phyloP scores from a whole-genome alignment of 345 rosid genomes.

The Brassica nigra region DNA sequence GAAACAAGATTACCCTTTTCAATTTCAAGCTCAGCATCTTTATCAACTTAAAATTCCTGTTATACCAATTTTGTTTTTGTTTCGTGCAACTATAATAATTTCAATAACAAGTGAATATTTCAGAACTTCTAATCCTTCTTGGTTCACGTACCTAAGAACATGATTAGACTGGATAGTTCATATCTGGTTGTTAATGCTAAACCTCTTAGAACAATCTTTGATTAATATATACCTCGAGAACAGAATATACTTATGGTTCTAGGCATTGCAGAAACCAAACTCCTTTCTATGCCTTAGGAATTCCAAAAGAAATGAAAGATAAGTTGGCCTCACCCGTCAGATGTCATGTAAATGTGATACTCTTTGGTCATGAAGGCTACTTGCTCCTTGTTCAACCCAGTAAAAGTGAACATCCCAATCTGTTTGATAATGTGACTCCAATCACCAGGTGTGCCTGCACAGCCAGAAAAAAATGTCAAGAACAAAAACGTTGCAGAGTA shows the following conservation, averaged over 20 bases:
- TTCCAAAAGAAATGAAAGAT: background rate
- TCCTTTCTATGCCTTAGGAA: background rate
- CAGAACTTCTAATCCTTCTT: background rate
- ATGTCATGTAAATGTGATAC: conserved; percentile 72
- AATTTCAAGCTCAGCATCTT: background rate
- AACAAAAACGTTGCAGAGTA: background rate
- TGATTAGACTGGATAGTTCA: background rate
- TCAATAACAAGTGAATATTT: background rate
- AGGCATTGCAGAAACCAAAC: background rate
- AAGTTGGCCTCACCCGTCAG: conserved; percentile 58
- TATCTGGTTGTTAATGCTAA: background rate
- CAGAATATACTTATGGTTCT: background rate
- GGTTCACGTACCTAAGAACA: background rate
- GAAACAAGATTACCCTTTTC: conserved; percentile 1
- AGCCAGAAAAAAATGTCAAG: conserved; percentile 4
- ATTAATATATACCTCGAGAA: background rate
- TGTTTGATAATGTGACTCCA: conserved; percentile 83
- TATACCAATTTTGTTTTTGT: background rate
- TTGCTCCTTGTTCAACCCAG: conserved; percentile 69
- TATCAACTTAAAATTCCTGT: background rate
- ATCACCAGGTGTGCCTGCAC: conserved; percentile 77
- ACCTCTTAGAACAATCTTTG: background rate
- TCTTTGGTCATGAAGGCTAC: conserved; percentile 70
- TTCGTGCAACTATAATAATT: conserved; percentile 11
- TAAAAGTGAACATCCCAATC: conserved; percentile 79